Evolutionary conservation across 2,329 filamentous ascomycete genomes (phyloP), one percentile per base, ranked within the genome.

Genomic region (Aspergillus jensenii): DNA sequence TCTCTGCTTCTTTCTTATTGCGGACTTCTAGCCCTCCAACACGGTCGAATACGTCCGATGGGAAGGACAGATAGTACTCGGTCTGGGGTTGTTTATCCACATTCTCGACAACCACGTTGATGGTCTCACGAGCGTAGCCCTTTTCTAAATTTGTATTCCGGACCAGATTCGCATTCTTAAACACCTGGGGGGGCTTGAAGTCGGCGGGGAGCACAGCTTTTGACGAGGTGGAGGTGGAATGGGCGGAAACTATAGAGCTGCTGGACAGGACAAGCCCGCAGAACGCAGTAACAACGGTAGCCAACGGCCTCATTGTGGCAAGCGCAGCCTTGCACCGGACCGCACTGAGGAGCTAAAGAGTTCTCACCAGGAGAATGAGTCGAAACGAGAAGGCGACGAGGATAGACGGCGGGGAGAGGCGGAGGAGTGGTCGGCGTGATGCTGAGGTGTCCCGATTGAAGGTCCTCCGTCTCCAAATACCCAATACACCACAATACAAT

Each of bases 41-140:
- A 64, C 85, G 87, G 63, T 86, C 84, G 68, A 96, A 85, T 75
- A 91, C 82, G 62, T 88, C 84, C 59, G 87, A 81, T 57, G 90
- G 88, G 72, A 99, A 96, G 3, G 93, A 90, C 53, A 99, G 70
- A 76, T 89, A 98, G 83, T 99, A 99, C 76, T 96, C 89, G 73
- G 87, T 85, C 73, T 98, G 93, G 17, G 92, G 84, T 65, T 88
- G 80, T 61, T 84, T 82, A 70, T 89, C 90, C 65, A 90, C 82
- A 75, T 99, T 99, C 80, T 97, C 90, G 62, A 99, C 86, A 52
- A 96, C 82, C n/a, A 96, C 88, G 78, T 98, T 97, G 82, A 97
- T 86, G 14, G 88, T 89, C 77, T 98, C 93, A 72, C 92, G 88
- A 55, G 88, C 87, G 70, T 95, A 98, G 66, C 87, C 90, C 82